phyloP scores from a whole-genome alignment of 371 early-diverging fungal species.

The Entomophthora muscae region DNA sequence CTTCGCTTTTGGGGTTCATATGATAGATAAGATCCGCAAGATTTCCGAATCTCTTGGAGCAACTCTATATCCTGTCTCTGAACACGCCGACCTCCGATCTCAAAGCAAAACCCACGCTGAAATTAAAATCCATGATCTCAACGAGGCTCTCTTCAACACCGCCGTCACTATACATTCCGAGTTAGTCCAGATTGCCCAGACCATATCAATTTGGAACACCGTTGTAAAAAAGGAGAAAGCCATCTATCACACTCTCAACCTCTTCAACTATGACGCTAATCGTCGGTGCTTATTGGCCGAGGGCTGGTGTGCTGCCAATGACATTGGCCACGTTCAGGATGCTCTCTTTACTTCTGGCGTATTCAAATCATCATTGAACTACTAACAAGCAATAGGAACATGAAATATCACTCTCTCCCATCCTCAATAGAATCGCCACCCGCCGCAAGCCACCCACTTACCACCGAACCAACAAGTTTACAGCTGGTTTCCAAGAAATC shows the following conservation, averaged over 20 bases:
- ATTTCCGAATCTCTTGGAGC: constrained; percentile 90
- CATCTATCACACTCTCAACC: constrained; percentile 90
- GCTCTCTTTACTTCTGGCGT: constrained; percentile 68
- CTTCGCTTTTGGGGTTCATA: constrained; percentile 87
- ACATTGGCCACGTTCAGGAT: constrained; percentile 55
- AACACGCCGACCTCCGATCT: constrained; percentile 62
- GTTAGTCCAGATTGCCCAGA: constrained; percentile 61
- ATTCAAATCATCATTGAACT: constrained; percentile 11
- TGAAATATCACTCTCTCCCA: constrained; percentile 51
- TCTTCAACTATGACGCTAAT: constrained; percentile 79
- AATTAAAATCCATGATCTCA: constrained; percentile 20
- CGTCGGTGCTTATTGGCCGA: constrained; percentile 92
- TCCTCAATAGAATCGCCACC: constrained; percentile 68
- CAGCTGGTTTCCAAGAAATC: constrained; percentile 90
- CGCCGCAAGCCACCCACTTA: constrained; percentile 86
- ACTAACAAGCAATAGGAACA: neutral
- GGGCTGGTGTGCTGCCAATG: constrained; percentile 88
- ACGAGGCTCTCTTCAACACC: constrained; percentile 59
- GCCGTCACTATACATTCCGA: constrained; percentile 65
- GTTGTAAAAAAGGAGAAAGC: constrained; percentile 92
- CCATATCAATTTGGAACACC: constrained; percentile 68
- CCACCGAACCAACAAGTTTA: constrained; percentile 91
- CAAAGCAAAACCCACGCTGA: constrained; percentile 55
- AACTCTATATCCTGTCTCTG: constrained; percentile 79
- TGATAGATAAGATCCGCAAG: constrained; percentile 78